A percentile compares a stretch with the other conserved stretches of the same genome.
Evolutionary conservation across 2,329 filamentous ascomycete genomes (phyloP).

Genomic region (Phoma sp.): DNA sequence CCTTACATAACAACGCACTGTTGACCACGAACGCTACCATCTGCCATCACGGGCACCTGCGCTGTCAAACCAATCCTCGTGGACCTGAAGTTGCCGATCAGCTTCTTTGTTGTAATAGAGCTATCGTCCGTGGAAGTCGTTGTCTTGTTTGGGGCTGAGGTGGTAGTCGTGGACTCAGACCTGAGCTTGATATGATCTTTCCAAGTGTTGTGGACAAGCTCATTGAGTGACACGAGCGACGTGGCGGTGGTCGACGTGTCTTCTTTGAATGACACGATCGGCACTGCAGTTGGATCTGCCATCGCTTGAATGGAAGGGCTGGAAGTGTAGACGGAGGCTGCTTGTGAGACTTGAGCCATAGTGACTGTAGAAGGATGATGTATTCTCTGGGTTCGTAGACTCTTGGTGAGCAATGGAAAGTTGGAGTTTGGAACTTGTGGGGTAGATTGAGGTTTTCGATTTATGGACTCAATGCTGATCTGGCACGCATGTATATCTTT

Average conservation of each 20-base stretch:
- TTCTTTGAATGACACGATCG: neutral
- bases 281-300: neutral
- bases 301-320: neutral
- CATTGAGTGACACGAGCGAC: neutral
- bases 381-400: neutral
- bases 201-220: neutral
- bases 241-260: neutral
- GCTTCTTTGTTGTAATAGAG: neutral
- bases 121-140: neutral
- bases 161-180: neutral
- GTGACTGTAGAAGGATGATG: neutral
- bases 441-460: neutral
- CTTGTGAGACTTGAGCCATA: neutral
- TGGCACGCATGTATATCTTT: neutral
- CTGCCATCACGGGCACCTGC: neutral
- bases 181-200: neutral
- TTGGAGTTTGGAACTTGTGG: neutral
- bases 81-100: neutral
- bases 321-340: neutral
- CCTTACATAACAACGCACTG: conserved; percentile 12
- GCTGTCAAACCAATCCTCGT: neutral
- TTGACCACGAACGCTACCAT: conserved; percentile 1
- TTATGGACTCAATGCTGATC: neutral
- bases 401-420: neutral
- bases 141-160: neutral